Percentiles rank a stretch among this genome's conserved stretches.
phyloP scores from a whole-genome alignment of 1,284 basidiomycete genomes.

The Fomitopsis palustris region DNA sequence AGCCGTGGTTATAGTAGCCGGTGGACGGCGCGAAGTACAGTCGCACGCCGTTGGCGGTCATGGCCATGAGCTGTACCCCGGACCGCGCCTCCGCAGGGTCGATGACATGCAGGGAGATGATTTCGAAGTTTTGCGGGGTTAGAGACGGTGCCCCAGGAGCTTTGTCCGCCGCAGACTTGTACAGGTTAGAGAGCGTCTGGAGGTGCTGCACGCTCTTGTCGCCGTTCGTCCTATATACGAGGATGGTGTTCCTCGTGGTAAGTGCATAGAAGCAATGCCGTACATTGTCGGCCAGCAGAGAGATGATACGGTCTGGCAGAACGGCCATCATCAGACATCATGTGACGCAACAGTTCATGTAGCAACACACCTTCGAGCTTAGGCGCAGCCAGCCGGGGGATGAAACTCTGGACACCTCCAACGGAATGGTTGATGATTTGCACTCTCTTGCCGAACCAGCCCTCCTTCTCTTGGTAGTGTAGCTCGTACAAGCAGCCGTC shows the following conservation, averaged over 20 bases:
- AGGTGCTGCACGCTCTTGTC: constrained; percentile 65
- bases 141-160: constrained; percentile 70
- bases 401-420: constrained; percentile 68
- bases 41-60: constrained; percentile 76
- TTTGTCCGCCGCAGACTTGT: constrained; percentile 71
- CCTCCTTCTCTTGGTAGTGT: constrained; percentile 87
- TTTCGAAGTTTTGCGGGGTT: constrained; percentile 62
- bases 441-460: constrained; percentile 88
- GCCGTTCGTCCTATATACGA: constrained; percentile 57
- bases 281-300: constrained; percentile 61
- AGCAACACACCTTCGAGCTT: constrained; percentile 56
- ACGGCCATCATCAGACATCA: neutral
- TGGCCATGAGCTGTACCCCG: constrained; percentile 72
- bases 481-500: constrained; percentile 93
- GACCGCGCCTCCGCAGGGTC: constrained; percentile 59
- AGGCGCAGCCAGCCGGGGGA: constrained; percentile 61
- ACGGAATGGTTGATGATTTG: constrained; percentile 82
- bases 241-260: constrained; percentile 65
- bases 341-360: neutral
- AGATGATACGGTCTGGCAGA: constrained; percentile 64
- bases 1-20: constrained; percentile 40
- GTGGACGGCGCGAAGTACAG: constrained; percentile 72
- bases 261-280: constrained; percentile 76
- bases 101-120: constrained; percentile 64
- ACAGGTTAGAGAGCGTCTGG: constrained; percentile 66